Base-by-base conservation (phyloP, 306 rosid species). In the Trichosanthes truncata region DNA sequence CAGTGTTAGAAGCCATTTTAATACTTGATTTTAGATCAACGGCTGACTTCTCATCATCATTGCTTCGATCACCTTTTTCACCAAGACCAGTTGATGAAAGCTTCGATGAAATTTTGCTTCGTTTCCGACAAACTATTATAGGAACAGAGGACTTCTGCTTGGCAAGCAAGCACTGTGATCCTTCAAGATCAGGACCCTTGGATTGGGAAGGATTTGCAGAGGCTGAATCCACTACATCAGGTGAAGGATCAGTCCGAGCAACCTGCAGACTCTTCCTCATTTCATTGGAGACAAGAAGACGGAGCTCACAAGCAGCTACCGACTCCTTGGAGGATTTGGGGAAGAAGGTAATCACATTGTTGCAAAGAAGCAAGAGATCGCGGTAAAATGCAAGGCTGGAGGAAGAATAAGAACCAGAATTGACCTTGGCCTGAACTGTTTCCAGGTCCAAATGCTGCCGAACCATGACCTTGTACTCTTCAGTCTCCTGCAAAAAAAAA, bases 71-170 rank as follows among this genome's bases (percentile, higher is more conserved):
- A 61, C 75, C 87, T 78, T 88, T 89, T 35, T 84, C 89, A 63
- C 78, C 77, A 67, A 80, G n/a, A 78, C 69, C 79, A 4, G 86
- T 55, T 0, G 93, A 71, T 14, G 95, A 83, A 80, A 84, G 86
- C 63, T 89, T 93, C 0, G 81, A 76, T 3, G 85, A 80, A 15
- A 88, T 84, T 11, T 88, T 77, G 83, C 88, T 89, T 7, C 93
- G 89, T 81, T 93, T 93, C 40, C 94, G 90, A 84, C 98, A 93
- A 20, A 91, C 97, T 35, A 93, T n/a, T 29, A 93, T 88, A 25
- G 98, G 93, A 57, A 83, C 85, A 12, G 91, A 61, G 33, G 90
- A 69, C 76, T 93, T 88, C 77, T 81, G 87, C 76, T 91, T 89
- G 62, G 90, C 79, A 51, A 89, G 82, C 73, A 90, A 76, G 49